phyloP scores from a whole-genome alignment of 2,329 filamentous ascomycete genomes.

The Aspergillus fructus region DNA sequence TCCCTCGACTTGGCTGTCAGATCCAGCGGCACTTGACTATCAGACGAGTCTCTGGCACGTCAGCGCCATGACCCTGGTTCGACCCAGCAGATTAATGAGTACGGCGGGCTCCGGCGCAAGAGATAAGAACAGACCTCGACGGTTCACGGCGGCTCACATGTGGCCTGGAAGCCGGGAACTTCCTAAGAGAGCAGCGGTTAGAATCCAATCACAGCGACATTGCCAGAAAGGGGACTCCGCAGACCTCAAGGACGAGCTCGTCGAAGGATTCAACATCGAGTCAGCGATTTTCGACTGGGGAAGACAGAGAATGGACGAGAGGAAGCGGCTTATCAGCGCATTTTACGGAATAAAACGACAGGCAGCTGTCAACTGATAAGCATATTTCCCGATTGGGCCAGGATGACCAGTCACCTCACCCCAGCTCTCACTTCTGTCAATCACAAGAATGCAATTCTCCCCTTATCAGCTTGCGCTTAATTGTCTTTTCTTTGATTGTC shows the following conservation, averaged over 20 bases:
- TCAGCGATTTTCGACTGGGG: not conserved
- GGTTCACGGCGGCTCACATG: not conserved
- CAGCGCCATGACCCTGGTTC: not conserved
- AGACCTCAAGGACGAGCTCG: not conserved
- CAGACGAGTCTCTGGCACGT: not conserved
- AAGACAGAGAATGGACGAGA: not conserved
- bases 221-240: not conserved
- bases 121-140: not conserved
- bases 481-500: not conserved
- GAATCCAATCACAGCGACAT: not conserved
- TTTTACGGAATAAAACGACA: not conserved
- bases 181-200: not conserved
- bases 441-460: not conserved
- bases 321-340: not conserved
- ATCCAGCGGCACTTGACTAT: not conserved
- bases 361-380: not conserved
- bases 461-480: not conserved
- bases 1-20: slow-evolving; percentile 1
- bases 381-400: not conserved
- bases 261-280: not conserved
- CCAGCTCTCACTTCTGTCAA: not conserved
- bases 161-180: not conserved
- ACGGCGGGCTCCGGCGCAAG: not conserved
- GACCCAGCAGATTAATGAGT: not conserved
- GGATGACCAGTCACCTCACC: not conserved